Conservation (phyloP, 2,329 filamentous ascomycete genomes). For the Verticillium nubilum region DNA sequence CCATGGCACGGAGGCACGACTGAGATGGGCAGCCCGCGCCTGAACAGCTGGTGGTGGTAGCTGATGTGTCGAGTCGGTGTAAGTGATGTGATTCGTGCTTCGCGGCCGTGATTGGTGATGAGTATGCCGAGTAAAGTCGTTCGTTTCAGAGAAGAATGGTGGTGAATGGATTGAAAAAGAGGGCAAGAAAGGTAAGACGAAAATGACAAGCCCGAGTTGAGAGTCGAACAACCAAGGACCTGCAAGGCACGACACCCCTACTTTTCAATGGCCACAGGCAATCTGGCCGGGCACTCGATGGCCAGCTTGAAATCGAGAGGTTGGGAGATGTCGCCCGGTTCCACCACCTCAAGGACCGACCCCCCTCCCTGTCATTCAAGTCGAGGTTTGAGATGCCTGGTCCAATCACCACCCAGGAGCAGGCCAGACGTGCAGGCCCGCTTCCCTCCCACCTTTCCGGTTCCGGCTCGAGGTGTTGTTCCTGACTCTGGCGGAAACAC, state of each 20-base stretch:
- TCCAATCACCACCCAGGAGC: constrained; percentile 6
- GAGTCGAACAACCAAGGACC: not conserved
- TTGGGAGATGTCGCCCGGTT: constrained; percentile 17
- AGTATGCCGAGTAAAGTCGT: too few species aligned
- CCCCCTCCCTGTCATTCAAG: not conserved
- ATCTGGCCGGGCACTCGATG: not conserved
- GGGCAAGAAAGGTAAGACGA: not conserved
- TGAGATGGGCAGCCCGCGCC: not conserved
- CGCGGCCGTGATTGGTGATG: not conserved
- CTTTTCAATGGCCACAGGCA: not conserved
- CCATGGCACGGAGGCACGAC: not conserved
- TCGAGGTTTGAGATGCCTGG: constrained; percentile 2
- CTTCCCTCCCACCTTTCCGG: not conserved
- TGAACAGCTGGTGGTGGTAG: not conserved
- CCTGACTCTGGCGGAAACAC: not conserved
- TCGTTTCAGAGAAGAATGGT: too few species aligned
- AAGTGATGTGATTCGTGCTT: not conserved
- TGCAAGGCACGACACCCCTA: not conserved
- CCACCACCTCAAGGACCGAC: constrained; percentile 5
- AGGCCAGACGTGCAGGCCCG: constrained; percentile 4
- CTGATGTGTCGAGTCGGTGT: not conserved
- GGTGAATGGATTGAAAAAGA: not conserved
- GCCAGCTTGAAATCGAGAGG: constrained; percentile 25
- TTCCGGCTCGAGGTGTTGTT: not conserved
- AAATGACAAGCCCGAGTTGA: not conserved